Conservation (phyloP, 176 grass and related monocot species). For the Zoysia pacifica region DNA sequence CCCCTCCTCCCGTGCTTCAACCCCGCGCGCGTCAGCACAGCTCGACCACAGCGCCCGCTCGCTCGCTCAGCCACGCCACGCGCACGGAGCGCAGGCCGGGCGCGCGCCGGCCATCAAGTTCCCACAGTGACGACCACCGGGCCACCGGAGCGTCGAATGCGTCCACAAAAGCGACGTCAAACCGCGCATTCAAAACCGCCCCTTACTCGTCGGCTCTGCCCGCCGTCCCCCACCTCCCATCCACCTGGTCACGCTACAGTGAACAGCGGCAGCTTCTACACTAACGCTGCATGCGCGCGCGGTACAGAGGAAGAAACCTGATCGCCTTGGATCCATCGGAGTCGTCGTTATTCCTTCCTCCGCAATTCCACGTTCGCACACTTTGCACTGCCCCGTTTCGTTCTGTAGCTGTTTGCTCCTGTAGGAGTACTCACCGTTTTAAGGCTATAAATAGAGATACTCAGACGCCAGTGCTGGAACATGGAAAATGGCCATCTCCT, state of each 20-base stretch:
- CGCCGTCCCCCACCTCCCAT: slow-evolving; percentile 5
- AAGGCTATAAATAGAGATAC: background rate
- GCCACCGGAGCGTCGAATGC: background rate
- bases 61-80: background rate
- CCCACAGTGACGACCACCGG: background rate
- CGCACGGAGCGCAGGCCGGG: background rate
- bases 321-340: background rate
- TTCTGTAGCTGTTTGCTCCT: background rate
- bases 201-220: background rate
- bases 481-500: no score
- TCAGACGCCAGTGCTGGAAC: no score
- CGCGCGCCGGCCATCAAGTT: background rate
- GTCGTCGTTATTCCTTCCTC: background rate
- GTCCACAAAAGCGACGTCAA: slow-evolving; percentile 2
- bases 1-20: background rate
- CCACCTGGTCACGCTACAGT: background rate
- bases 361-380: background rate
- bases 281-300: slow-evolving; percentile 9
- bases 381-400: background rate
- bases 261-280: background rate
- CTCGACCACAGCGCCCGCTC: background rate
- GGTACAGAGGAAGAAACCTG: background rate
- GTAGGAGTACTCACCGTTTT: no score
- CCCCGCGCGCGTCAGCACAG: background rate
- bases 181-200: background rate